Conservation (phyloP, 108 stramenopile genomes). For the Stephanodiscus minutulus region DNA sequence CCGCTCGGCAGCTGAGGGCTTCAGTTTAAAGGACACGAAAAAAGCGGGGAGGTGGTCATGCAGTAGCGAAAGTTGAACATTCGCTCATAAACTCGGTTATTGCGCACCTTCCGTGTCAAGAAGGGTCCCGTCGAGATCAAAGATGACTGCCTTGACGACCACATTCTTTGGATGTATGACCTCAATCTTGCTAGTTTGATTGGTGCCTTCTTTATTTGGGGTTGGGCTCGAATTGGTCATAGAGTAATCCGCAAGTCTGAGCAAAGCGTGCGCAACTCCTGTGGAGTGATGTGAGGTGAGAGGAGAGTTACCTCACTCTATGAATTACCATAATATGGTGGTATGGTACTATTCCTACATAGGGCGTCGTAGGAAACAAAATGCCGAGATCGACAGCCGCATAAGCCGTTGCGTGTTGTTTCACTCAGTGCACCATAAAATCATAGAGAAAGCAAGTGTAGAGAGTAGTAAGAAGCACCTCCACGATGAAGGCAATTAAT, state of each 20-base stretch:
- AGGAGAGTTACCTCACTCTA: too few relatives aligned
- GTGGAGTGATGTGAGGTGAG: too few relatives aligned
- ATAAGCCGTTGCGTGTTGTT: too few relatives aligned
- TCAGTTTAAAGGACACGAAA: constrained; percentile 16
- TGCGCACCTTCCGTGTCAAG: constrained; percentile 57
- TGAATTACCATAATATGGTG: too few relatives aligned
- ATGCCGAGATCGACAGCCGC: too few relatives aligned
- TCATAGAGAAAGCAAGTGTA: too few relatives aligned
- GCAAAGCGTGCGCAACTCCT: too few relatives aligned
- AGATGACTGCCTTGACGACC: constrained; percentile 19
- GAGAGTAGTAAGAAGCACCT: too few relatives aligned
- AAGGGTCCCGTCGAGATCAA: constrained; percentile 84
- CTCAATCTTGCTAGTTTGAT: neutral
- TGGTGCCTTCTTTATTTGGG: neutral
- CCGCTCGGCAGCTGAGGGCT: constrained; percentile 61
- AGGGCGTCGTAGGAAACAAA: too few relatives aligned
- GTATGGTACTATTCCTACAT: too few relatives aligned
- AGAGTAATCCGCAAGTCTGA: neutral
- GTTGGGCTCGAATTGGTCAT: neutral
- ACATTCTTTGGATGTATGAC: neutral
- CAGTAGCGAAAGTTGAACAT: neutral
- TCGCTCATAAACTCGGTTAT: neutral
- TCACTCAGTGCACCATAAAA: too few relatives aligned
- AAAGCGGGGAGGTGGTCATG: neutral
- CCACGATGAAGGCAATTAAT: constrained; percentile 60